These are phyloP conservation scores for Leishmania braziliensis DNA, from an alignment of 208 protist species.

Conservation along the genomic window DNA sequence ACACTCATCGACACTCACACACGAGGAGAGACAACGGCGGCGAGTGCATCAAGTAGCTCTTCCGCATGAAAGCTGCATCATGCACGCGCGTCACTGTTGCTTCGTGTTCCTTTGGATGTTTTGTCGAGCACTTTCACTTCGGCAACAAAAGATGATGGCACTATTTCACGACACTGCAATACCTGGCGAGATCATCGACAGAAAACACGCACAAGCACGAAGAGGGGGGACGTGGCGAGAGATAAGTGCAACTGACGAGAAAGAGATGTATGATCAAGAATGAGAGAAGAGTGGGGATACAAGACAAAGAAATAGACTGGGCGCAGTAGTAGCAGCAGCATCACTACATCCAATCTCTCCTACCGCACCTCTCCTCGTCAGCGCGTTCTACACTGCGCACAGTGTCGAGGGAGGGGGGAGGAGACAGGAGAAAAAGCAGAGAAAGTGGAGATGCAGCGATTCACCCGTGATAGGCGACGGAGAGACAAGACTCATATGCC, in stretches of 20 bases:
- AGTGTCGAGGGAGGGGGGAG: background rate
- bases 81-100: background rate
- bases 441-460: background rate
- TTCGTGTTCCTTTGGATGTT: background rate
- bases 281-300: background rate
- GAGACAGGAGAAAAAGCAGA: background rate
- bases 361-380: background rate
- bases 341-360: background rate
- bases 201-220: background rate
- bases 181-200: background rate
- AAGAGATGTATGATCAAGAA: background rate
- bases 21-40: background rate
- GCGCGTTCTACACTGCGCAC: background rate
- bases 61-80: background rate
- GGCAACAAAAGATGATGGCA: background rate
- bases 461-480: background rate
- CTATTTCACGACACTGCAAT: background rate
- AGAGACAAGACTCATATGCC: background rate
- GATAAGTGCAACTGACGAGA: background rate
- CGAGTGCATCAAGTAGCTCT: background rate
- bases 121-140: too few relatives aligned
- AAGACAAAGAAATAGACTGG: background rate
- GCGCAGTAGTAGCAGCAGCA: background rate
- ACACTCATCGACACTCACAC: background rate
- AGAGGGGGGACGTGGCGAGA: background rate